phyloP scores from a whole-genome alignment of 129 eudicot genomes.

The Gnaphalium uliginosum region DNA sequence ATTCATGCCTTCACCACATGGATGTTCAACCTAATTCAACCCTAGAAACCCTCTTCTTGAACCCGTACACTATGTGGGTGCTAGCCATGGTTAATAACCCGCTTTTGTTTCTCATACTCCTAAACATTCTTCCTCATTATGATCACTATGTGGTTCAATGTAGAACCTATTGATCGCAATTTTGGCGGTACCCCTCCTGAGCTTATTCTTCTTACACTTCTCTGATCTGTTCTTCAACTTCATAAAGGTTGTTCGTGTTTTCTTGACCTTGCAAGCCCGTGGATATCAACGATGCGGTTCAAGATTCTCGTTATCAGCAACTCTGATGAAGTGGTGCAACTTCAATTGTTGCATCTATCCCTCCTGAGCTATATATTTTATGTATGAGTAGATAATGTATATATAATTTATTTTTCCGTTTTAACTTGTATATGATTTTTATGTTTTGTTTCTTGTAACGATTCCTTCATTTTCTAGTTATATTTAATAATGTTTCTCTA shows the following conservation, averaged over 20 bases:
- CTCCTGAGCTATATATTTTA: slow-evolving; percentile 24
- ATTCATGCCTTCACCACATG: slow-evolving; percentile 28
- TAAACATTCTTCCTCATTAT: slow-evolving; percentile 17
- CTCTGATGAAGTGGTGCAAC: slow-evolving; percentile 15
- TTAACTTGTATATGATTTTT: slow-evolving; percentile 5
- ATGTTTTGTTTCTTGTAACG: slow-evolving; percentile 12
- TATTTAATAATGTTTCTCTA: slow-evolving; percentile 7
- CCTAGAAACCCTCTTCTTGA: slow-evolving; percentile 26
- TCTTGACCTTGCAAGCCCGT: slow-evolving; percentile 91
- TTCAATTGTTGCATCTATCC: not conserved
- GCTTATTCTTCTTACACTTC: slow-evolving; percentile 59
- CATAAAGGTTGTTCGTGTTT: slow-evolving; percentile 47
- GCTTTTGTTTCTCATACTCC: slow-evolving; percentile 18
- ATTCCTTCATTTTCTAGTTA: not conserved
- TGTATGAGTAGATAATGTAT: slow-evolving; percentile 1
- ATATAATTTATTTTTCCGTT: not conserved
- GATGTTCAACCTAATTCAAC: slow-evolving; percentile 23
- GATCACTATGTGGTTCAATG: slow-evolving; percentile 9
- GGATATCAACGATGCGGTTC: rapidly evolving
- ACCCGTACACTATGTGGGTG: slow-evolving; percentile 22
- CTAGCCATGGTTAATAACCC: slow-evolving; percentile 37
- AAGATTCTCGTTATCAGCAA: slow-evolving; percentile 11
- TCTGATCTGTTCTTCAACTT: slow-evolving; percentile 21
- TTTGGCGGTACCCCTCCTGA: slow-evolving; percentile 67
- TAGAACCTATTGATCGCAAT: slow-evolving; percentile 30